Conservation (phyloP, 1,284 basidiomycete genomes). For the Heliocybe sulcata region DNA sequence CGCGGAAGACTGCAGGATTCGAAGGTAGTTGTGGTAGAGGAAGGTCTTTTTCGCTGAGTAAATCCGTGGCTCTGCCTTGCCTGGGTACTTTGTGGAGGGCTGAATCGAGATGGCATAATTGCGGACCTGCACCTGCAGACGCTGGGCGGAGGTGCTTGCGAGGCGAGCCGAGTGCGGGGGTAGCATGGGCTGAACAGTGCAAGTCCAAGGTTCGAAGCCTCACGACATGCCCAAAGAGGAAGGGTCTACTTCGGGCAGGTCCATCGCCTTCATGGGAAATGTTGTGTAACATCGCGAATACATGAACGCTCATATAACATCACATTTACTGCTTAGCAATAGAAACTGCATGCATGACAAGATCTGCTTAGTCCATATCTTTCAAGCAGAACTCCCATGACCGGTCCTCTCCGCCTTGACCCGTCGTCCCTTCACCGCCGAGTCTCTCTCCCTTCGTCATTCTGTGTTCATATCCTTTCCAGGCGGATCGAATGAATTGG, state of each 20-base stretch:
- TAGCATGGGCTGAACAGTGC: background rate
- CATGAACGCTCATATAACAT: too few relatives aligned
- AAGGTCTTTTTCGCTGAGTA: conserved; percentile 69
- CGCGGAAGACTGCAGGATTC: conserved; percentile 47
- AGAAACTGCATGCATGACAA: too few relatives aligned
- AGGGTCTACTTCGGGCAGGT: too few relatives aligned
- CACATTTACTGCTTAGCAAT: too few relatives aligned
- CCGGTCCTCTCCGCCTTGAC: conserved; percentile 67
- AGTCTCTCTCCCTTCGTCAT: conserved; percentile 84
- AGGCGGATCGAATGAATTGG: conserved; percentile 64
- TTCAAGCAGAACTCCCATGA: conserved; percentile 72
- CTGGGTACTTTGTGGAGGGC: background rate
- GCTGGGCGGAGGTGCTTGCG: background rate
- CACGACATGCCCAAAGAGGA: background rate
- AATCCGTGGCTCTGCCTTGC: conserved; percentile 28
- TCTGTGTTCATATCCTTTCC: conserved; percentile 85
- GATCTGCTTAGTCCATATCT: conserved; percentile 10
- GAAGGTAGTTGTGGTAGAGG: conserved; percentile 69
- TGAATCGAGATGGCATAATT: background rate
- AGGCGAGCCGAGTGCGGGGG: background rate
- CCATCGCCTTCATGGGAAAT: too few relatives aligned
- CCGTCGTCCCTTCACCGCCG: conserved; percentile 57
- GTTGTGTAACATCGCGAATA: too few relatives aligned
- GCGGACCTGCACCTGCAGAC: background rate
- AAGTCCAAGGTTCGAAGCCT: background rate